A percentile compares a stretch with the other conserved stretches of the same genome.
phyloP scores from a whole-genome alignment of 768 basidiomycete species.

The Lactarius sanguifluus region DNA sequence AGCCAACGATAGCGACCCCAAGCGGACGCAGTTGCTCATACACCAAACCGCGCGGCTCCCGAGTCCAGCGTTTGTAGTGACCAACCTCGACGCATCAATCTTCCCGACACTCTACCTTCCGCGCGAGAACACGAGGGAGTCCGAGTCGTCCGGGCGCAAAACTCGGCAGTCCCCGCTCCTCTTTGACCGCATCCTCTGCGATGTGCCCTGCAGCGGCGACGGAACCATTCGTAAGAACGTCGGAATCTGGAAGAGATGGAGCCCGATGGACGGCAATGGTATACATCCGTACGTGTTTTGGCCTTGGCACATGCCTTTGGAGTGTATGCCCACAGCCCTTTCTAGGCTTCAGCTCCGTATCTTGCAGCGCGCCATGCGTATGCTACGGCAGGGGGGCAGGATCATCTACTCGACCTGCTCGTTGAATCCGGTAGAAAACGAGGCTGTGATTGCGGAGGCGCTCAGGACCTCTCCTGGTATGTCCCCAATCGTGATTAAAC shows the following conservation, averaged over 20 bases:
- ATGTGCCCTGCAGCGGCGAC: conserved; percentile 98
- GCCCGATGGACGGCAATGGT: conserved; percentile 84
- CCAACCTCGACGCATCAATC: conserved; percentile 91
- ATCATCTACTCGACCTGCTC: conserved; percentile 99
- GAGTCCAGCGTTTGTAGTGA: conserved; percentile 89
- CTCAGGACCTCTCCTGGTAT: conserved; percentile 68
- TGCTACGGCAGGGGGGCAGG: conserved; percentile 81
- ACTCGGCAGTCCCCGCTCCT: conserved; percentile 47
- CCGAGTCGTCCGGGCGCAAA: conserved; percentile 34
- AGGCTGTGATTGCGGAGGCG: conserved; percentile 89
- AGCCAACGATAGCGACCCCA: conserved; percentile 94
- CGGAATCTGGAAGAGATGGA: conserved; percentile 94
- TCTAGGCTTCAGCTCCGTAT: conserved; percentile 88
- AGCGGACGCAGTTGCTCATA: conserved; percentile 92
- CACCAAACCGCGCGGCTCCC: conserved; percentile 96
- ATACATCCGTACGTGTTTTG: conserved; percentile 70
- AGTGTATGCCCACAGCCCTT: not conserved
- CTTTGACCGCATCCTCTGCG: conserved; percentile 93
- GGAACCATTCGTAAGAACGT: conserved; percentile 94
- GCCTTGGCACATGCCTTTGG: not conserved
- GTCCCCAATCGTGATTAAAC: conserved; percentile 24
- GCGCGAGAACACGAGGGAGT: conserved; percentile 34
- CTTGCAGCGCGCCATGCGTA: conserved; percentile 86
- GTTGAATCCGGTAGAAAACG: conserved; percentile 95
- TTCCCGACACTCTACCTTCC: conserved; percentile 66